Evolutionary conservation across 768 basidiomycete species (phyloP), one percentile per base, ranked within the genome.

Genomic region (Podaxis pistillaris): DNA sequence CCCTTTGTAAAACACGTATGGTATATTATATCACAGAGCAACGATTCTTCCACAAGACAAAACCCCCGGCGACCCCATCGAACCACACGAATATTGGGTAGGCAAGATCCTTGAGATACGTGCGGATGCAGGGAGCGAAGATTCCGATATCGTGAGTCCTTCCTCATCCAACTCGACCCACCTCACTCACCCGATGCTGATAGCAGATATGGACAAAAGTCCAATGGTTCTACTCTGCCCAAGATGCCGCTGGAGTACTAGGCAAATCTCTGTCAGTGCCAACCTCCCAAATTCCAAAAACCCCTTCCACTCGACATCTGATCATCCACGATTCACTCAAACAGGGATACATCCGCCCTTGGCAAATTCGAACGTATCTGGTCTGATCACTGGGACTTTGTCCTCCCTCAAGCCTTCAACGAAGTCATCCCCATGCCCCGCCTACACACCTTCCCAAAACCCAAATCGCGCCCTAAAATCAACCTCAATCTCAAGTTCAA

Each of bases 171-270:
- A 4, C 30, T 22, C 50, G 13, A 46, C 26, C 50, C 36, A 49
- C 33, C 9, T 9, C 8, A 33, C 33, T 33, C 2, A 33, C 9
- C 33, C 33, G 8, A 9, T 33, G 33, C 33, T 9, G 37, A 50
- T 44, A 40, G 1, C 40, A 87, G 81, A 85, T 87, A 0, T 87
- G 83, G 83, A 77, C 74, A 0, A 69, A 65, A 9, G 77, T 88
- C 0, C 78, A 82, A 53, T 88, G 86, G 86, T 86, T 73, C 53
- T 88, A 83, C 70, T 76, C 80, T 1, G 75, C 78, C 0, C 54
- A 72, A n/a, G 86, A 88, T 38, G 79, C 83, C 0, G 72, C 73
- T 0, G 65, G 65, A 1, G 72, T 78, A 0, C 67, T 83, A 1
- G 44, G 44, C 33, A 80, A 81, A 33, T 79, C 81, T 1, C 84